Conservation (phyloP, 768 basidiomycete species). For the Suillus placidus region DNA sequence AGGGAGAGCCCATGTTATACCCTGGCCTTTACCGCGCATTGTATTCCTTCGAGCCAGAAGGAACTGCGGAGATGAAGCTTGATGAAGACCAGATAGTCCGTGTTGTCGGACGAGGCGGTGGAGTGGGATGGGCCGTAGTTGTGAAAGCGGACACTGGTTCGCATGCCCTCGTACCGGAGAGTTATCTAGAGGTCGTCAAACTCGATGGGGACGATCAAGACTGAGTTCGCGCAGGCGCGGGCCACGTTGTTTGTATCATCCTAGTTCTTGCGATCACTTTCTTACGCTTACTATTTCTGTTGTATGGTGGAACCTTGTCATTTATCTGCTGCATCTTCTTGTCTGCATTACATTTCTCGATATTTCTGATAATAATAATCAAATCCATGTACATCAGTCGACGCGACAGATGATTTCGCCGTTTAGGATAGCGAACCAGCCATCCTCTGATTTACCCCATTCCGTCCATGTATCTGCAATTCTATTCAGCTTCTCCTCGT, state of each 20-base stretch:
- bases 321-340: constrained; percentile 13
- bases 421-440: constrained; percentile 36
- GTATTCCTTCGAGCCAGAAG: constrained; percentile 79
- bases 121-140: constrained; percentile 81
- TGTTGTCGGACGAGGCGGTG: constrained; percentile 75
- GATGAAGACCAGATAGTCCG: constrained; percentile 76
- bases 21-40: constrained; percentile 79
- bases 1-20: constrained; percentile 43
- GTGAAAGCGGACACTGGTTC: constrained; percentile 45
- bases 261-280: constrained; percentile 3
- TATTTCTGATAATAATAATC: constrained; percentile 5
- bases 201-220: constrained; percentile 32
- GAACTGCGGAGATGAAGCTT: constrained; percentile 80
- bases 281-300: constrained; percentile 11
- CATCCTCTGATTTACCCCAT: constrained; percentile 37
- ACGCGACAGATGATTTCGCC: constrained; percentile 37
- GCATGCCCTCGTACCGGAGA: constrained; percentile 80
- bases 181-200: constrained; percentile 66
- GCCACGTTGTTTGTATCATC: not conserved
- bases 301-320: constrained; percentile 13
- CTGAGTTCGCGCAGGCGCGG: constrained; percentile 3
- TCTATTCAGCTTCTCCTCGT: constrained; percentile 25
- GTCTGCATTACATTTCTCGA: not conserved
- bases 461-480: constrained; percentile 28
- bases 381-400: not conserved